phyloP scores from a whole-genome alignment of 2,329 filamentous ascomycete species.

The Drechslera avenae region DNA sequence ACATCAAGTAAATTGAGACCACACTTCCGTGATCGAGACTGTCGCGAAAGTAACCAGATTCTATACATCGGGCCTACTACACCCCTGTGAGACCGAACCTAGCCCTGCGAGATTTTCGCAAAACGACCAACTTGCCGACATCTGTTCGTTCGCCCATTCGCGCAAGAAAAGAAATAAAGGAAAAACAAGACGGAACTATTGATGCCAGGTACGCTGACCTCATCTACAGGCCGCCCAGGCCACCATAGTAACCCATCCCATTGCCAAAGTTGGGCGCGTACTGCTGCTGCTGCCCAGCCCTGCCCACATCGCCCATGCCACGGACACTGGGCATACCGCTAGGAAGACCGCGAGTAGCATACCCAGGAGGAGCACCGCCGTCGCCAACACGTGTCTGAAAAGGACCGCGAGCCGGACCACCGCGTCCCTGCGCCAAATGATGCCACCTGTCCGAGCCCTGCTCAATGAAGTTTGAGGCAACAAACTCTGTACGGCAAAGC shows the following conservation, averaged over 20 bases:
- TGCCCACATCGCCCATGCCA: not conserved
- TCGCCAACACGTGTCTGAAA: not conserved
- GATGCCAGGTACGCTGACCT: not conserved
- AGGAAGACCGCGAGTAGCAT: not conserved
- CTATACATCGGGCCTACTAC: not conserved
- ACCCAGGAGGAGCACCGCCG: not conserved
- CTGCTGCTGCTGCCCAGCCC: not conserved
- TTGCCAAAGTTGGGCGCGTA: no score
- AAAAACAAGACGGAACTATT: not conserved
- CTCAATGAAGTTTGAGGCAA: slow-evolving; percentile 1
- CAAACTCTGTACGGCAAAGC: slow-evolving; percentile 25
- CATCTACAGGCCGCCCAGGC: no score
- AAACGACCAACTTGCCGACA: not conserved
- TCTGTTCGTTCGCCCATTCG: not conserved
- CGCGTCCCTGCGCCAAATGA: not conserved
- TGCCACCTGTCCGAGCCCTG: slow-evolving; percentile 1
- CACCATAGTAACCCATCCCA: no score
- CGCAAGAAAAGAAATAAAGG: not conserved
- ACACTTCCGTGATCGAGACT: no score
- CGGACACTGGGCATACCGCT: not conserved
- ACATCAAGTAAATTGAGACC: no score
- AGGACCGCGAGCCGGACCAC: not conserved
- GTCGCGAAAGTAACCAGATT: not conserved
- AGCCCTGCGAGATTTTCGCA: not conserved
- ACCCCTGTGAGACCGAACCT: not conserved